Evolutionary conservation across 331 rosid species (phyloP).

Genomic region (Erythrophleum ivorense): DNA sequence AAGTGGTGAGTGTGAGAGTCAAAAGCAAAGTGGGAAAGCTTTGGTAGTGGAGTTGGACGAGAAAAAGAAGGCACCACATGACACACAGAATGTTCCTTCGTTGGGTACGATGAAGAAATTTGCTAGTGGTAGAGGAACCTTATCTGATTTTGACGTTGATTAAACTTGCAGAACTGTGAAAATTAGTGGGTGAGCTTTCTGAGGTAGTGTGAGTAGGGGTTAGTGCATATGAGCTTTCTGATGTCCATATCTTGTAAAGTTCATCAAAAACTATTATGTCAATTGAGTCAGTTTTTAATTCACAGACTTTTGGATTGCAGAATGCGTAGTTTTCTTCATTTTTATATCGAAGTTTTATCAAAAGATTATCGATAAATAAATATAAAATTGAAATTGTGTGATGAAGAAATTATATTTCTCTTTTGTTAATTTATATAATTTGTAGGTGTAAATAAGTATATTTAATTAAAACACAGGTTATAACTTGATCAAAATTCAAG

Average conservation of each 20-base stretch:
- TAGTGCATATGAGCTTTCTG: neutral
- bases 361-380: neutral
- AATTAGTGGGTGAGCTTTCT: neutral
- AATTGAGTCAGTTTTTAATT: neutral
- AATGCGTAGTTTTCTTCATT: neutral
- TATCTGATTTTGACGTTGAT: slow-evolving; percentile 38
- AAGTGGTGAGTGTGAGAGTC: slow-evolving; percentile 1
- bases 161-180: slow-evolving; percentile 31
- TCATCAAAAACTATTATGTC: neutral
- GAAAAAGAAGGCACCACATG: neutral
- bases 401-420: neutral
- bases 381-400: neutral
- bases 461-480: neutral
- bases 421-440: neutral
- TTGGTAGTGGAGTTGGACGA: slow-evolving; percentile 7
- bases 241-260: neutral
- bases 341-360: too few relatives aligned
- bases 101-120: slow-evolving; percentile 47
- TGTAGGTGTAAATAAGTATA: neutral
- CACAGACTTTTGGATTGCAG: neutral
- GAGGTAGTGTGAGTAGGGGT: too few relatives aligned
- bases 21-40: slow-evolving; percentile 10
- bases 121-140: slow-evolving; percentile 49
- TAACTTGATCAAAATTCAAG: neutral
- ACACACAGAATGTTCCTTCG: slow-evolving; percentile 20